Conservation (phyloP, 176 grass and related monocot species). For the Alloteropsis semialata region DNA sequence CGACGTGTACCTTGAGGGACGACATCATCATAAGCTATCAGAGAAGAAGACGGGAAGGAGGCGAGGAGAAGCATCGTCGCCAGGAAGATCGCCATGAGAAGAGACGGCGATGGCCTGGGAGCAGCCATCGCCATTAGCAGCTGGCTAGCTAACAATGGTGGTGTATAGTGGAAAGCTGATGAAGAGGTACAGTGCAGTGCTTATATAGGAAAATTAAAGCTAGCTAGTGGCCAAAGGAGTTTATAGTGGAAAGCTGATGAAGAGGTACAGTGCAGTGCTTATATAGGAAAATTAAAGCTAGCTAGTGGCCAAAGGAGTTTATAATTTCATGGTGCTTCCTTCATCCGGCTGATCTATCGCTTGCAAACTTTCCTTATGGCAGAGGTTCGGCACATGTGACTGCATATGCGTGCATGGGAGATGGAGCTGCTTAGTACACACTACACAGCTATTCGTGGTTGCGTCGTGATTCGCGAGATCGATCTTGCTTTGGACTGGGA, state of each 20-base stretch:
- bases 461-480: too few species aligned
- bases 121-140: background rate
- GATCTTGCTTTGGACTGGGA: too few species aligned
- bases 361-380: too few species aligned
- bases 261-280: background rate
- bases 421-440: too few species aligned
- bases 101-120: background rate
- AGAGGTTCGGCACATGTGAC: too few species aligned
- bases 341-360: too few species aligned
- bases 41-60: background rate
- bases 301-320: too few species aligned
- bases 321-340: too few species aligned
- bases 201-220: background rate
- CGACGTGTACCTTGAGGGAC: background rate
- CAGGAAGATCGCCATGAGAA: background rate
- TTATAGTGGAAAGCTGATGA: background rate
- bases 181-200: background rate
- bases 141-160: background rate
- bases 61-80: background rate
- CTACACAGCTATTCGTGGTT: too few species aligned
- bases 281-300: background rate
- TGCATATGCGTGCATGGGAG: too few species aligned
- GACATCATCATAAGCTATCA: background rate
- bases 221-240: too few species aligned
- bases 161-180: background rate